A percentile compares a stretch with the other conserved stretches of the same genome.
These are phyloP conservation scores for Angomonas ambiguus DNA, from an alignment of 208 protist species.

Conservation along the genomic window DNA sequence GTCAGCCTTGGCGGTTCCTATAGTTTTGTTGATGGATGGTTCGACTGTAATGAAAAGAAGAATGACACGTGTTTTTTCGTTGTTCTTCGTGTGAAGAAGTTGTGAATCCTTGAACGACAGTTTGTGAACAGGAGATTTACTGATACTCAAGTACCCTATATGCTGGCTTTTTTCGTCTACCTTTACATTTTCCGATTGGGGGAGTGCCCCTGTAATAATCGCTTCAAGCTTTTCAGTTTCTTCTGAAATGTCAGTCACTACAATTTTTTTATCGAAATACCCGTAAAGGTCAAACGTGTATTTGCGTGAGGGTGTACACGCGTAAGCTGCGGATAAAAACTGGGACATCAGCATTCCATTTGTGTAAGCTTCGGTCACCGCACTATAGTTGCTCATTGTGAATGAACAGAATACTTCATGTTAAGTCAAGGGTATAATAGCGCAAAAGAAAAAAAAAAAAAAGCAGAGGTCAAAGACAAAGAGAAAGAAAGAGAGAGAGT, in stretches of 20 bases:
- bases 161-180: conserved; percentile 8
- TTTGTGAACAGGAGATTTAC: conserved; percentile 47
- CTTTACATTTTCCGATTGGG: background rate
- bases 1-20: conserved; percentile 31
- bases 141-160: conserved; percentile 36
- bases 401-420: no score
- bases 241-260: conserved; percentile 35
- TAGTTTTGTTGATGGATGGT: background rate
- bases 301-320: conserved; percentile 12
- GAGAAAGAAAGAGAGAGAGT: no score
- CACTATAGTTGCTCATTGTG: background rate
- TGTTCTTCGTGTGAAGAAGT: conserved; percentile 13
- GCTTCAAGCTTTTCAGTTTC: conserved; percentile 18
- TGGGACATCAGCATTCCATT: conserved; percentile 40
- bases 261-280: conserved; percentile 18
- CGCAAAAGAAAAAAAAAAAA: conserved; percentile 10
- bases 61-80: conserved; percentile 5
- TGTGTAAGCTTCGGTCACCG: conserved; percentile 29
- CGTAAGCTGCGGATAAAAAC: conserved; percentile 33
- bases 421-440: no score
- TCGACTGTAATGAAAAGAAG: conserved; percentile 41
- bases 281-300: conserved; percentile 36
- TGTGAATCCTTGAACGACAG: conserved; percentile 45
- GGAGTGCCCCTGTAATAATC: conserved; percentile 27
- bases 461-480: no score